phyloP scores from a whole-genome alignment of 2,329 filamentous ascomycete genomes.

The Verticillium dahliae region DNA sequence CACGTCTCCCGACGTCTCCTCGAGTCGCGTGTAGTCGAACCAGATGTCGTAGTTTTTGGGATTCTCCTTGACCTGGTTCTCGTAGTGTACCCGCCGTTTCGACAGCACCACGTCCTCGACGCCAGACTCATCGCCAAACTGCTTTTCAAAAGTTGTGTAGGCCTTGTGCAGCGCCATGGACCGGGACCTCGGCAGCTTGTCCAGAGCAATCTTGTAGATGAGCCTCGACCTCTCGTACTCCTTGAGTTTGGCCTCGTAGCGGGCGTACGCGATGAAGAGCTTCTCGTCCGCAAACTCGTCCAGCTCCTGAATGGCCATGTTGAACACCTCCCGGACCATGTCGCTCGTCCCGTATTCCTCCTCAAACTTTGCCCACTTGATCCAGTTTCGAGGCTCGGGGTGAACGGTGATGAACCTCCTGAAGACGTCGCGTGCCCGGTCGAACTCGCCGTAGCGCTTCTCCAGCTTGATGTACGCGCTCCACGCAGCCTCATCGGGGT shows the following conservation, averaged over 20 bases:
- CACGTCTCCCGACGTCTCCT: conserved; percentile 76
- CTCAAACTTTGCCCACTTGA: conserved; percentile 97
- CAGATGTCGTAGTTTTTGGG: conserved; percentile 95
- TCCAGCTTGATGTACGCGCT: conserved; percentile 94
- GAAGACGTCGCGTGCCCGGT: conserved; percentile 84
- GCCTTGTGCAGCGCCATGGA: conserved; percentile 82
- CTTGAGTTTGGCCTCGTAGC: conserved; percentile 89
- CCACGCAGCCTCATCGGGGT: conserved; percentile 94
- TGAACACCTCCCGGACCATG: conserved; percentile 85
- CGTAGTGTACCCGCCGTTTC: conserved; percentile 87
- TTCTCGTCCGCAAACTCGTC: conserved; percentile 96
- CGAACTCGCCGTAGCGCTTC: conserved; percentile 88
- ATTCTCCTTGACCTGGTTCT: conserved; percentile 89
- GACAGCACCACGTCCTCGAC: conserved; percentile 95
- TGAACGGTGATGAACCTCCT: conserved; percentile 87
- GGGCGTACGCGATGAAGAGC: conserved; percentile 91
- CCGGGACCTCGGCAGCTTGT: conserved; percentile 82
- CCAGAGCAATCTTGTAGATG: conserved; percentile 94
- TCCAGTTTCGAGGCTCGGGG: conserved; percentile 93
- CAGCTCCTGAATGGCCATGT: conserved; percentile 77
- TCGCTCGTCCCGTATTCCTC: conserved; percentile 93
- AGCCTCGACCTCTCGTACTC: conserved; percentile 90
- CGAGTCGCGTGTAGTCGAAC: conserved; percentile 90
- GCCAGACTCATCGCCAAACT: conserved; percentile 87
- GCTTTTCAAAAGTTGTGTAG: conserved; percentile 97